phyloP scores from a whole-genome alignment of 2,329 filamentous ascomycete species.

The Blastomyces percursus region DNA sequence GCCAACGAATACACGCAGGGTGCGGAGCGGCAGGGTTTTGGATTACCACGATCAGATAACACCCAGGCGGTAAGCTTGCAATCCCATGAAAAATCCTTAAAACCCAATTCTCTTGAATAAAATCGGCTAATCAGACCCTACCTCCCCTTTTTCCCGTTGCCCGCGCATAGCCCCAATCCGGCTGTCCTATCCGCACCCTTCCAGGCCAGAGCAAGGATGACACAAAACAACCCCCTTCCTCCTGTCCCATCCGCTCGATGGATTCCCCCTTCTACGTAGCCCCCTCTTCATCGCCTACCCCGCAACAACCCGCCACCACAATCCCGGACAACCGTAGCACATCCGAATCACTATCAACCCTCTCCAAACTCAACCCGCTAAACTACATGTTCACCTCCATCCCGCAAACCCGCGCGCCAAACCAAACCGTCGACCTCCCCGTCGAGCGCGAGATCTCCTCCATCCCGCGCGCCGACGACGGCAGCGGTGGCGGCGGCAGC shows the following conservation, averaged over 20 bases:
- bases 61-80: not conserved
- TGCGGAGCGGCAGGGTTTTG: conserved; percentile 37
- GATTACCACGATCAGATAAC: conserved; percentile 19
- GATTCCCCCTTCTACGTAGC: conserved; percentile 38
- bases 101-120: conserved; percentile 10
- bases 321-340: conserved; percentile 21
- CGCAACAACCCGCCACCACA: conserved; percentile 15
- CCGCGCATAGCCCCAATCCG: conserved; percentile 49
- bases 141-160: conserved; percentile 12
- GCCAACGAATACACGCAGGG: conserved; percentile 21
- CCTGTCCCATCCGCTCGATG: conserved; percentile 40
- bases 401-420: conserved; percentile 63
- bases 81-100: not conserved
- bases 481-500: conserved; percentile 57
- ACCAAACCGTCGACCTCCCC: conserved; percentile 64
- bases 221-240: conserved; percentile 17
- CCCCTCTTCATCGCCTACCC: conserved; percentile 21
- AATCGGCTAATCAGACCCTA: conserved; percentile 5
- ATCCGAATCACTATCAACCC: conserved; percentile 36
- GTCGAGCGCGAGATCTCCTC: conserved; percentile 74
- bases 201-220: conserved; percentile 7
- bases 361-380: conserved; percentile 62
- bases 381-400: conserved; percentile 94
- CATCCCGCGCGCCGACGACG: conserved; percentile 71
- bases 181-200: conserved; percentile 56